A percentile compares a stretch with the other conserved stretches of the same genome.
Conservation (phyloP, 2,329 filamentous ascomycete species). For the Botrytis galanthina region DNA sequence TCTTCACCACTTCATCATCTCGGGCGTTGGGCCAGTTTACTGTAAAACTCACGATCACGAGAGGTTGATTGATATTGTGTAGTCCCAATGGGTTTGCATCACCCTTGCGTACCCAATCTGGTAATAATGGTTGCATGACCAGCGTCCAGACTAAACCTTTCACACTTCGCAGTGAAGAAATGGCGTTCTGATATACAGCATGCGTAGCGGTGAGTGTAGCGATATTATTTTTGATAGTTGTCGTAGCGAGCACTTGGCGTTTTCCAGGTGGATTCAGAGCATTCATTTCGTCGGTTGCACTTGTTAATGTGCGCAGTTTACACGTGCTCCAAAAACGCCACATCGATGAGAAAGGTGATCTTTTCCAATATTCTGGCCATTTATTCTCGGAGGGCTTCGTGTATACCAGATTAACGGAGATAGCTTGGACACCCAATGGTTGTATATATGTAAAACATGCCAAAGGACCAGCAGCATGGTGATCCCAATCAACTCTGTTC, state of each 20-base stretch:
- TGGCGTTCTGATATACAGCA: conserved; percentile 35
- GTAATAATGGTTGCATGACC: conserved; percentile 37
- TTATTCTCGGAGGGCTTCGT: conserved; percentile 31
- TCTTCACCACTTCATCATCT: conserved; percentile 37
- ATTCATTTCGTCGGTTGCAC: conserved; percentile 40
- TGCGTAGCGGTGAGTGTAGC: conserved; percentile 37
- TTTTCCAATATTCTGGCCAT: conserved; percentile 39
- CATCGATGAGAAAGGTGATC: conserved; percentile 36
- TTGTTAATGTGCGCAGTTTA: conserved; percentile 37
- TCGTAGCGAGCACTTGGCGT: conserved; percentile 39
- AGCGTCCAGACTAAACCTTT: conserved; percentile 40
- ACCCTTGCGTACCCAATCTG: conserved; percentile 33
- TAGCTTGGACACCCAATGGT: conserved; percentile 33
- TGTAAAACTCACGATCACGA: conserved; percentile 40
- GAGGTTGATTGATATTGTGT: conserved; percentile 32
- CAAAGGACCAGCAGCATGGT: conserved; percentile 34
- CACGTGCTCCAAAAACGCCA: conserved; percentile 41
- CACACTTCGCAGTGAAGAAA: conserved; percentile 33
- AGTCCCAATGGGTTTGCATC: conserved; percentile 35
- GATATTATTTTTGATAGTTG: conserved; percentile 41
- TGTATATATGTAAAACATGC: conserved; percentile 35
- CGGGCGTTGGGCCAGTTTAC: conserved; percentile 37
- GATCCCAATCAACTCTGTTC: conserved; percentile 22
- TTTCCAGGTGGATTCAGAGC: conserved; percentile 36
- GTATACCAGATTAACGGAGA: conserved; percentile 38